Base-by-base conservation (phyloP, 257 asterid genomes). In the Solanum gandarillasii region DNA sequence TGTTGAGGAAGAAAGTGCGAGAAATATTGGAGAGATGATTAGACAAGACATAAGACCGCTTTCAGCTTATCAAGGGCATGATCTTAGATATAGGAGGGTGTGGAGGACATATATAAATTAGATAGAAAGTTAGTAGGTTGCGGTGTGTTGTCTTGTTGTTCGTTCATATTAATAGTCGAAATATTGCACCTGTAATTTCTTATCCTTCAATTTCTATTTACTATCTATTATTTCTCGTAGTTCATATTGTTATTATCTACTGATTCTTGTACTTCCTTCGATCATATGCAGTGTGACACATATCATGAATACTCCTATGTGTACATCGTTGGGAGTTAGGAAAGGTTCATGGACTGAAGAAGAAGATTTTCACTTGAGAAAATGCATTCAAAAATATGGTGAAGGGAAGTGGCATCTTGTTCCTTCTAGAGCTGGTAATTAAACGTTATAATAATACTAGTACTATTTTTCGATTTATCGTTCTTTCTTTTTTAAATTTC, bases 391-490 rank as follows among this genome's bases (percentile, higher is more conserved):
- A 72, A 82, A 71, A 29, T 81, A 70, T 11, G 91, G 91, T 5
- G 89, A 90, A 90, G 89, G 90, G 12, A 90, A 86, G 83, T 90
- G 91, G 90, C 76, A 90, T 83, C 81, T 20, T 55, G 76, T 88
- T 41, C 90, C 87, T 12, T 12, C 23, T 14, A 73, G 87, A 71
- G 89, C 91, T 35, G 90, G 91, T 55, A 52, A 52, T 2, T 52
- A 52, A 52, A 52, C 62, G 60, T 52, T 52, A 52, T 52, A 16
- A 5, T 48, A 48, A 1, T 52, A 52, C 79, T 6, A 68, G 1
- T 65, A 18, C 12, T 55, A 18, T 55, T 55, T 55, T 20, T 0
- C 67, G 11, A 20, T 20, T 16, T 0, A 52, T 52, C 1, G 9
- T 6, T 48, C n/a, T 18, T 52, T 52, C 25, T 55, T 55, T 55